Evolutionary conservation across 106 monocot species (phyloP).

Genomic region (Dioscorea dumetorum): DNA sequence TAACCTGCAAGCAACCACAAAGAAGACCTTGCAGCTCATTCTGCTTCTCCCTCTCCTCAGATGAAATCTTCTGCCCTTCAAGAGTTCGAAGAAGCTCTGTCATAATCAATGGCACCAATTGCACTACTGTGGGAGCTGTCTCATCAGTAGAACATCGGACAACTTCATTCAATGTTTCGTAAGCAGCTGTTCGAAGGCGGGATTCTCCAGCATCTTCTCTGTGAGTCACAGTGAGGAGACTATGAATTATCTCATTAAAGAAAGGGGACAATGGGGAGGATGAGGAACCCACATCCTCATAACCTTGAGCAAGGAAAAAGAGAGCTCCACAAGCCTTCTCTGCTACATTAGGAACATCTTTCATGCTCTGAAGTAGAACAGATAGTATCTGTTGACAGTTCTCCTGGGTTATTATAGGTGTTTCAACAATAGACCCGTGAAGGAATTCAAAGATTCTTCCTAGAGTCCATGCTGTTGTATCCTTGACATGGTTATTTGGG

Average conservation of each 20-base stretch:
- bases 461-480: slow-evolving; percentile 44
- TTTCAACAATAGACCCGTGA: slow-evolving; percentile 31
- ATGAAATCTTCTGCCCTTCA: slow-evolving; percentile 17
- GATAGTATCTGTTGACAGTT: slow-evolving; percentile 43
- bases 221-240: slow-evolving; percentile 30
- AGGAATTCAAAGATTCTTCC: slow-evolving; percentile 43
- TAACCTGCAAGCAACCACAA: slow-evolving; percentile 43
- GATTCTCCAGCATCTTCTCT: slow-evolving; percentile 41
- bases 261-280: slow-evolving; percentile 37
- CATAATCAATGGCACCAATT: slow-evolving; percentile 33
- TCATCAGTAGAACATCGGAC: slow-evolving; percentile 32
- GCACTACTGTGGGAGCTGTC: slow-evolving; percentile 29
- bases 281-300: slow-evolving; percentile 23
- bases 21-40: slow-evolving; percentile 40
- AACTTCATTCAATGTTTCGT: slow-evolving; percentile 39
- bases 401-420: slow-evolving; percentile 23
- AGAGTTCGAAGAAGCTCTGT: slow-evolving; percentile 29
- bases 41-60: slow-evolving; percentile 24
- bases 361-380: slow-evolving; percentile 42
- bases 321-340: slow-evolving; percentile 46
- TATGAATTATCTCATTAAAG: slow-evolving; percentile 29
- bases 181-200: slow-evolving; percentile 29
- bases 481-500: slow-evolving; percentile 44
- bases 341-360: slow-evolving; percentile 47
- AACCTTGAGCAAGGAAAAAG: slow-evolving; percentile 41